Evolutionary conservation across 768 basidiomycete species (phyloP).

Genomic region (Hortiboletus campestris): DNA sequence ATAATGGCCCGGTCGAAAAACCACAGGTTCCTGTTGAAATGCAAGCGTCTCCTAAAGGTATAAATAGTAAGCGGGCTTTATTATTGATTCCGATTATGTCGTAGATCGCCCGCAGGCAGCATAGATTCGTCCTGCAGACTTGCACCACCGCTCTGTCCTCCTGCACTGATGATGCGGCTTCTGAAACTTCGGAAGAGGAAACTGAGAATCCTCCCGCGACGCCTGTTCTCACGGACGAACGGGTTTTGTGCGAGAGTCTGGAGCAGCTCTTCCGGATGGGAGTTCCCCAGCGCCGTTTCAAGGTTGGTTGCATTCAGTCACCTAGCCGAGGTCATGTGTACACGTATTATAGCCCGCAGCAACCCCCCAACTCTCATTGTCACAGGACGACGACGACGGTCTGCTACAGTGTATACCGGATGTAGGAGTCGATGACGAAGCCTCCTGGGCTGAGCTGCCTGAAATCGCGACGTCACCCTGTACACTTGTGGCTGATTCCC

Average conservation of each 20-base stretch:
- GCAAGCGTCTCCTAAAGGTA: conserved; percentile 50
- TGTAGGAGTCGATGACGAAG: conserved; percentile 2
- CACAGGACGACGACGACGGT: conserved; percentile 23
- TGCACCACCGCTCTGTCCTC: conserved; percentile 30
- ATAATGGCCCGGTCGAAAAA: conserved; percentile 56
- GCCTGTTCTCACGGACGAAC: conserved; percentile 32
- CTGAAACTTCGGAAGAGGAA: conserved; percentile 14
- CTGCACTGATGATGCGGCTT: conserved; percentile 4
- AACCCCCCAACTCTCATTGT: conserved; percentile 6
- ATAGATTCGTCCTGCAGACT: conserved; percentile 26
- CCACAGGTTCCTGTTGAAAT: conserved; percentile 43
- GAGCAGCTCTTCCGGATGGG: conserved; percentile 43
- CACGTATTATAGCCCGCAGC: conserved; percentile 16
- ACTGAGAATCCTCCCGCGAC: conserved; percentile 2
- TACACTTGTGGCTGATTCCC: not conserved
- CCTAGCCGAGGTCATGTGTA: conserved; percentile 1
- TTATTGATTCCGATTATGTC: conserved; percentile 13
- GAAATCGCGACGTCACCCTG: conserved; percentile 9
- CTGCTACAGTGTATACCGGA: conserved; percentile 16
- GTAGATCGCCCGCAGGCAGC: conserved; percentile 25
- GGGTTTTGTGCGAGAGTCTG: conserved; percentile 41
- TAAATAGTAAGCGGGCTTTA: not conserved
- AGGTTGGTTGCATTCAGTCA: conserved; percentile 36
- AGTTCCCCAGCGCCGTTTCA: conserved; percentile 43
- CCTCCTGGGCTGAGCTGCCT: conserved; percentile 16